These are phyloP conservation scores for Trichophyton equinum DNA, from an alignment of 2,329 filamentous ascomycete species.

Conservation along the genomic window DNA sequence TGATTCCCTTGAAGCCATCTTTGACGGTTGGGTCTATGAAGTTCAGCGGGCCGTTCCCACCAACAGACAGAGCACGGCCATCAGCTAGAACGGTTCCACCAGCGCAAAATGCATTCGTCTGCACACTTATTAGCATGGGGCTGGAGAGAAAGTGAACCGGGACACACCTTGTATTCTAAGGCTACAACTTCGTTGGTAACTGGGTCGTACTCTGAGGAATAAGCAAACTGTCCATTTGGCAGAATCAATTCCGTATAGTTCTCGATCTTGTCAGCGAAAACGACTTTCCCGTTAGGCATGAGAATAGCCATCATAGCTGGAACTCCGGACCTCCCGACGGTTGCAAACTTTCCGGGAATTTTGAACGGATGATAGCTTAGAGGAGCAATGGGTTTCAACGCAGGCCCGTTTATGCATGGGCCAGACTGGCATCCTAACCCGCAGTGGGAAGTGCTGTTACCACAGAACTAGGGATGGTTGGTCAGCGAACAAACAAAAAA, in stretches of 20 bases:
- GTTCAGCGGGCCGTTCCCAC: conserved; percentile 45
- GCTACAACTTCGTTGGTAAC: conserved; percentile 35
- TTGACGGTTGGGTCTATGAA: conserved; percentile 46
- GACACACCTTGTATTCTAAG: conserved; percentile 34
- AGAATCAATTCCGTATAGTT: conserved; percentile 48
- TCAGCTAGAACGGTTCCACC: conserved; percentile 48
- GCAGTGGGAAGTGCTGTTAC: conserved; percentile 38
- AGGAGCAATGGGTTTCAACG: conserved; percentile 3
- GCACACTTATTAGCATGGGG: conserved; percentile 5
- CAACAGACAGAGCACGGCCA: conserved; percentile 43
- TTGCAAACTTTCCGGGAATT: conserved; percentile 36
- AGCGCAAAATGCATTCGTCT: conserved; percentile 50
- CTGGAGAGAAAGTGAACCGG: not conserved
- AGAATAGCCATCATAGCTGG: conserved; percentile 51
- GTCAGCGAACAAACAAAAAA: conserved; percentile 3
- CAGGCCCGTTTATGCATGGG: conserved; percentile 27
- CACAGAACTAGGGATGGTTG: conserved; percentile 19
- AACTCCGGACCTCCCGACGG: conserved; percentile 47
- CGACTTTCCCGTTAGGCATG: conserved; percentile 45
- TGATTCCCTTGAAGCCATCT: conserved; percentile 47
- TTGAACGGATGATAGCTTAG: conserved; percentile 13
- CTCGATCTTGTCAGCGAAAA: conserved; percentile 53
- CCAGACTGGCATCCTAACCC: conserved; percentile 46
- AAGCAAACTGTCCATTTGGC: conserved; percentile 44
- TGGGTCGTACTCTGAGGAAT: conserved; percentile 49